Conservation (phyloP, 1,284 basidiomycete genomes). For the Tylopilus orsonianus region DNA sequence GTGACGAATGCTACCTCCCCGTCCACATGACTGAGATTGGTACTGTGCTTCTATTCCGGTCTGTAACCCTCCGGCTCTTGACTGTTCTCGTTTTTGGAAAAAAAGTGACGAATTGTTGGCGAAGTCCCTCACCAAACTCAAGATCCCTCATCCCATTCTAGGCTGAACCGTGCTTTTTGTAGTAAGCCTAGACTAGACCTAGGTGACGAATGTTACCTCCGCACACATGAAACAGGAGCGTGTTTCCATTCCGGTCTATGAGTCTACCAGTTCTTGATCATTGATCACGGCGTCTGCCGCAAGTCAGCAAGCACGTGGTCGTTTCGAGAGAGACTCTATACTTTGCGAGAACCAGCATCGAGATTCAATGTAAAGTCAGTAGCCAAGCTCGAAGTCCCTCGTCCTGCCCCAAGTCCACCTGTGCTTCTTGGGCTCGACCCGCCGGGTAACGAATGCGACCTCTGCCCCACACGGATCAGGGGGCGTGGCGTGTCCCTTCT, state of each 20-base stretch:
- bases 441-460: neutral
- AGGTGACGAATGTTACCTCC: neutral
- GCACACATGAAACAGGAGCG: neutral
- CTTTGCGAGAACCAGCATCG: neutral
- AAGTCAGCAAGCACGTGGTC: neutral
- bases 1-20: too few species aligned
- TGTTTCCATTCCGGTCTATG: constrained; percentile 7
- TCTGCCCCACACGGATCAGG: too few species aligned
- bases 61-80: too few species aligned
- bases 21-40: too few species aligned
- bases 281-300: neutral
- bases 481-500: too few species aligned
- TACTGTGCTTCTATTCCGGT: too few species aligned
- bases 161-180: neutral
- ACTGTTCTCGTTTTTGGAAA: too few species aligned
- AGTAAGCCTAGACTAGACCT: neutral
- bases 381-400: neutral
- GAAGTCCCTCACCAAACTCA: too few species aligned
- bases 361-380: neutral
- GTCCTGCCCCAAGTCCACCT: neutral
- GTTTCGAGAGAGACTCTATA: neutral
- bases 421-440: neutral
- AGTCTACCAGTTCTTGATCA: neutral
- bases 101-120: too few species aligned
- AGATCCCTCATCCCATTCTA: neutral